A percentile compares a stretch with the other conserved stretches of the same genome.
These are phyloP conservation scores for Didymella segeticola DNA, from an alignment of 2,329 filamentous ascomycete genomes.

Conservation along the genomic window DNA sequence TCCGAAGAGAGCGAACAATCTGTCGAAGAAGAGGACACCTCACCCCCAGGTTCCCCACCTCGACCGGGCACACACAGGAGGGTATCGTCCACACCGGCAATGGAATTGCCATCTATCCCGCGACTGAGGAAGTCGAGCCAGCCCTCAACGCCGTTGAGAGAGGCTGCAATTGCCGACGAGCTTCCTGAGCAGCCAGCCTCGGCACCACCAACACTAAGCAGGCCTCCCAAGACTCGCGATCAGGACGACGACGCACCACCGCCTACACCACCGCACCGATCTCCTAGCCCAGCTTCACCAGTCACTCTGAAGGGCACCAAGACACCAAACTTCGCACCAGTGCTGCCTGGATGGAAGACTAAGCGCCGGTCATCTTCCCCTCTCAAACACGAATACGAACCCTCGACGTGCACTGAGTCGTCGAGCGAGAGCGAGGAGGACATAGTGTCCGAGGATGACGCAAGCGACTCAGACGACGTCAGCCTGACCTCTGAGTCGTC, in stretches of 20 bases:
- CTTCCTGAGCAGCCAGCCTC: slow-evolving; percentile 32
- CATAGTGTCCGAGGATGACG: slow-evolving; percentile 49
- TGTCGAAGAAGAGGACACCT: slow-evolving; percentile 23
- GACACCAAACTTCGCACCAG: slow-evolving; percentile 58
- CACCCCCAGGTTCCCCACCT: slow-evolving; percentile 33
- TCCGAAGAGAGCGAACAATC: slow-evolving; percentile 40
- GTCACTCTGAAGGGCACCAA: slow-evolving; percentile 52
- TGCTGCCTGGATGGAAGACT: slow-evolving; percentile 52
- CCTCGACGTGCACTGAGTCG: slow-evolving; percentile 74
- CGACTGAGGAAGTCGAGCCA: slow-evolving; percentile 52
- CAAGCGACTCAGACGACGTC: slow-evolving; percentile 57
- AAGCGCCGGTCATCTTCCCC: slow-evolving; percentile 85
- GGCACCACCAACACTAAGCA: slow-evolving; percentile 40
- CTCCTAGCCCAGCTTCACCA: slow-evolving; percentile 59
- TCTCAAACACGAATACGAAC: slow-evolving; percentile 95
- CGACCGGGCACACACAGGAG: slow-evolving; percentile 51
- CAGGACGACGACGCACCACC: slow-evolving; percentile 41
- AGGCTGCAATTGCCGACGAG: slow-evolving; percentile 18
- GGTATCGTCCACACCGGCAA: slow-evolving; percentile 57
- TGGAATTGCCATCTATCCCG: slow-evolving; percentile 55
- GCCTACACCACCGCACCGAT: slow-evolving; percentile 59
- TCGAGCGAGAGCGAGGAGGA: slow-evolving; percentile 65
- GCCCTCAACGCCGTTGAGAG: slow-evolving; percentile 44
- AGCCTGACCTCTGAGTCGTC: slow-evolving; percentile 59
- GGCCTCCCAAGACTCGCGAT: slow-evolving; percentile 26